These are phyloP conservation scores for Cryphonectria carpinicola DNA, from an alignment of 2,329 filamentous ascomycete genomes.

Conservation along the genomic window DNA sequence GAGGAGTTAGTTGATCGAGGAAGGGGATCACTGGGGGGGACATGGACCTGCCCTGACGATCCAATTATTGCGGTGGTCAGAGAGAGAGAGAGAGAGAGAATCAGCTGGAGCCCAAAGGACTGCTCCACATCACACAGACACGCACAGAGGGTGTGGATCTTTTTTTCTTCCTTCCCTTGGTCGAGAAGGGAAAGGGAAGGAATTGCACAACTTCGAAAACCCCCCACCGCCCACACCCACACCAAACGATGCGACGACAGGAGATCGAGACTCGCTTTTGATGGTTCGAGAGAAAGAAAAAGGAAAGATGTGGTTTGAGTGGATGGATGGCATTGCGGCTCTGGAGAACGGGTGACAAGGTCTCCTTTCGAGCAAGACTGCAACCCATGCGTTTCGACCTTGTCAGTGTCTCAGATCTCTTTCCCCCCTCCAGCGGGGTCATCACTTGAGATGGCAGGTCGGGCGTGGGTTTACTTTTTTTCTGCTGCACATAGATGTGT, in stretches of 20 bases:
- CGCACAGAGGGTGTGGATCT: background rate
- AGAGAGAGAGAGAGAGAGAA: background rate
- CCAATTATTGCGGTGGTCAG: background rate
- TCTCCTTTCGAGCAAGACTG: background rate
- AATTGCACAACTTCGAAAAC: background rate
- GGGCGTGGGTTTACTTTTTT: background rate
- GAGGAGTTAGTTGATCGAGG: background rate
- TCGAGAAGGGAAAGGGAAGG: background rate
- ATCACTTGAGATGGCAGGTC: constrained; percentile 11
- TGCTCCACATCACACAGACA: background rate
- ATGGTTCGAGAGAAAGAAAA: background rate
- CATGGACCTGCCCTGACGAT: constrained; percentile 1
- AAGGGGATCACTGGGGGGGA: background rate
- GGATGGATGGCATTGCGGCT: constrained; percentile 6
- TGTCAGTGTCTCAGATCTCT: constrained; percentile 6
- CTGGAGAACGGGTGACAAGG: background rate
- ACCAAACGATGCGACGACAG: background rate
- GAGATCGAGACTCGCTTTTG: background rate
- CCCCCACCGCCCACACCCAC: background rate
- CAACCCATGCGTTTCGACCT: background rate
- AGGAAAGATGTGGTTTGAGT: background rate
- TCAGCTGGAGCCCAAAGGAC: background rate
- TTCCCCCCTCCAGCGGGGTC: background rate
- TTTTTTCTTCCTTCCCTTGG: background rate
- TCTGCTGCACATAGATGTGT: background rate